Evolutionary conservation across 208 protist species (phyloP), one percentile per base, ranked within the genome.

Genomic region (Trypanosoma platydactyli): DNA sequence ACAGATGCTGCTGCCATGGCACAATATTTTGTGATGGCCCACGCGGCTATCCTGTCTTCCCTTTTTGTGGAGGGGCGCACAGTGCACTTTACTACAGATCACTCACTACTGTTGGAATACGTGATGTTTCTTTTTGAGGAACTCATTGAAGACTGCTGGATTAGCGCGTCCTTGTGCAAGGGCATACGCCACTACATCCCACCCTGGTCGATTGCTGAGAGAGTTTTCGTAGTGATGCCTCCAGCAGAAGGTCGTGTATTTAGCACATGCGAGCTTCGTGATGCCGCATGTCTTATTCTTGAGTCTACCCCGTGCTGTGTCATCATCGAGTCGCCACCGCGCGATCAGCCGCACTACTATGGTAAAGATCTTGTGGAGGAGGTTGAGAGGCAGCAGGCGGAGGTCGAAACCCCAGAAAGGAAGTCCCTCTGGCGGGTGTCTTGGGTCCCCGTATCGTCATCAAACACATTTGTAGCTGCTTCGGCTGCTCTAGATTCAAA

Each of bases 31-130:
- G 80, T 89, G 3, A 79, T 84, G 73, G 81, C 84, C 9, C 88
- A 94, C 63, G 76, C 80, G 11, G 79, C 88, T 5, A 48, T 91
- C 15, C 60, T 94, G 4, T 85, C 84, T 15, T 80, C 78, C 15
- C 63, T 94, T 20, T 94, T 83, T 70, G 69, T 91, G 16, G 84
- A 94, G 61, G 88, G 88, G 25, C 76, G 88, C 0, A 79, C 79
- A 0, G 84, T 81, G 22, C 63, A 62, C 30, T 82, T 94, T 38
- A 75, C 71, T 22, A 86, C 76, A 25, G 76, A 89, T 60, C 12
- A 83, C 61, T 22, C 56, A 0, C 1, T 77, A 1, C 67, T 94
- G 6, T 29, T 64, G 15, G 76, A 77, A 20, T 94, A 94, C 58
- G 78, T 88, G 18, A 52, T 29, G 20, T 91, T 78, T 68, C 54